A percentile compares a stretch with the other conserved stretches of the same genome.
These are phyloP conservation scores for Auricularia heimuer DNA, from an alignment of 768 basidiomycete species.

Conservation along the genomic window DNA sequence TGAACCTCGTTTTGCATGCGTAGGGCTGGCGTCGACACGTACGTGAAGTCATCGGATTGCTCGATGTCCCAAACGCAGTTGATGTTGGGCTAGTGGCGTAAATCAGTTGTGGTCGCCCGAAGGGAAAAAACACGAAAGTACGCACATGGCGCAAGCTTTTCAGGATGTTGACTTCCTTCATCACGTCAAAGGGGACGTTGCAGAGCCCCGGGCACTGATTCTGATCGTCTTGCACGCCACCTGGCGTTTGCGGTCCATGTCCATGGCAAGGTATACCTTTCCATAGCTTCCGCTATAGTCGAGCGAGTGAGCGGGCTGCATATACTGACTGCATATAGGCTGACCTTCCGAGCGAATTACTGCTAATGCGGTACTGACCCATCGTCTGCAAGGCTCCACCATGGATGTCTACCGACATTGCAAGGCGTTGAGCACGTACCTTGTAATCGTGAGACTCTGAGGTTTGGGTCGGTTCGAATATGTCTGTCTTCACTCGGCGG, in stretches of 20 bases:
- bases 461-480: constrained; percentile 58
- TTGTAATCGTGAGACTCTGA: constrained; percentile 38
- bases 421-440: constrained; percentile 23
- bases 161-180: constrained; percentile 72
- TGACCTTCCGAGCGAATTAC: constrained; percentile 61
- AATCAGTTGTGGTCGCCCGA: too few relatives aligned
- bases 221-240: constrained; percentile 75
- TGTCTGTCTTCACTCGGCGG: constrained; percentile 38
- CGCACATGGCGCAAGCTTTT: constrained; percentile 62
- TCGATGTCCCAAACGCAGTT: constrained; percentile 68
- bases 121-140: neutral
- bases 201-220: constrained; percentile 32
- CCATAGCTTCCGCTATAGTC: constrained; percentile 57
- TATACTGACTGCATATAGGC: neutral
- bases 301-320: neutral
- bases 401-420: neutral
- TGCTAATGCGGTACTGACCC: constrained; percentile 62
- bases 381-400: constrained; percentile 23
- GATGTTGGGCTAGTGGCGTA: constrained; percentile 57
- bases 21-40: constrained; percentile 10
- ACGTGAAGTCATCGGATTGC: constrained; percentile 50
- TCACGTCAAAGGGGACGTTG: constrained; percentile 37
- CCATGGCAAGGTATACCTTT: constrained; percentile 69
- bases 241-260: constrained; percentile 52
- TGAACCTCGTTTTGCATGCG: too few relatives aligned